Base-by-base conservation (phyloP, 2,329 filamentous ascomycete genomes). In the Rhynchosporium secalis region DNA sequence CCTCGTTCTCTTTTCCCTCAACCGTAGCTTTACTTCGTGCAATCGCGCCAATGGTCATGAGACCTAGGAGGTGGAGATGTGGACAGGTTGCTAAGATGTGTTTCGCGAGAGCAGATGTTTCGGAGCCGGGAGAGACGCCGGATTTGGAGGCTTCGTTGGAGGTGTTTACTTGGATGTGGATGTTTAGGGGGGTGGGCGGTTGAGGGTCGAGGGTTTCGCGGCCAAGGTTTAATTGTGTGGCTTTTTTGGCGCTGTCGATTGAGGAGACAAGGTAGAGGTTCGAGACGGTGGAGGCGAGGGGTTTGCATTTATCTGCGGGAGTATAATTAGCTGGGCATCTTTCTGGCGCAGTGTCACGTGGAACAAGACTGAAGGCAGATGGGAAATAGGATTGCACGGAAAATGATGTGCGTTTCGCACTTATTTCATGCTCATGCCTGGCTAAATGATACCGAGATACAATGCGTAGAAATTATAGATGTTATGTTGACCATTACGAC, bases 21-120 rank as follows among this genome's bases (percentile, higher is more conserved):
- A 86, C 89, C 2, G 86, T 87, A 15, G 85, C 91, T 71, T 86
- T 83, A 70, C 90, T 95, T 65, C 94, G 80, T 55, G 92, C 94
- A 75, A 98, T 96, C 20, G 94, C 92, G 1, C 95, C 95, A 72
- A 99, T 98, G 1, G 95, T 99, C 95, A 99, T 99, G 43, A 99
- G 77, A 0, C 95, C 95, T 36, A 89, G 81, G 2, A 99, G 79
- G 61, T 84, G 79, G 43, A 99, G 79, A 73, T 87, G 82, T 1
- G 90, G 87, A 75, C 92, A 96, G 43, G 85, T 80, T 4, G 88
- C 80, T 10, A 84, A 75, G 58, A 99, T 85, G 71, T 89, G 83
- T 58, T 81, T 81, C 74, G 91, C 94, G 45, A 98, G 78, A 0
- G 78, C 80, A 1, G 85, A 75, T 54, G 85, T 80, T 60, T 89